Conservation (phyloP, 179 eudicot species). For the Beta corolliflora region DNA sequence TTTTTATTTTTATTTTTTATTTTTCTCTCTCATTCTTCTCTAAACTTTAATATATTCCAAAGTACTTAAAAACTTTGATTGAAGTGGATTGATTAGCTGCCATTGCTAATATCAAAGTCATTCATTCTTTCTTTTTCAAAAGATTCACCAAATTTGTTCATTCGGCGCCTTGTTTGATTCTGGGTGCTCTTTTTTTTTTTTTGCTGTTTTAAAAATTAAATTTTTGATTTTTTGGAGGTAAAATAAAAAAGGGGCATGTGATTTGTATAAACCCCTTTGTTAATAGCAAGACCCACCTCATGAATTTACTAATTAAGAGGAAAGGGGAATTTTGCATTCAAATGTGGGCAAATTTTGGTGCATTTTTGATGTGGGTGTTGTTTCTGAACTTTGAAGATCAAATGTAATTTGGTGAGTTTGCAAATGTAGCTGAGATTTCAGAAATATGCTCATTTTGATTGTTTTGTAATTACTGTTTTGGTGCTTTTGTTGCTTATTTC, state of each 20-base stretch:
- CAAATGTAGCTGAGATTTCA: conserved; percentile 31
- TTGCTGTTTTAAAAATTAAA: not conserved
- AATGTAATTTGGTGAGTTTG: conserved; percentile 22
- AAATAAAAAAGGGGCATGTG: not conserved
- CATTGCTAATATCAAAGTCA: conserved; percentile 16
- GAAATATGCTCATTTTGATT: conserved; percentile 20
- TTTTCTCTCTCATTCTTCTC: not conserved
- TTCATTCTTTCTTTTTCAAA: not conserved
- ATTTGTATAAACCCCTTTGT: conserved; percentile 14
- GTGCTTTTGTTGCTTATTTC: not conserved
- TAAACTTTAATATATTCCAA: conserved; percentile 11
- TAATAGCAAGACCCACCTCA: conserved; percentile 23
- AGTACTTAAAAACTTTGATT: conserved; percentile 20
- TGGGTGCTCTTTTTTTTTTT: not conserved
- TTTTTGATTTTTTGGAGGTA: not conserved
- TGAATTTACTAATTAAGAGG: conserved; percentile 9
- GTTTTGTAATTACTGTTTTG: conserved; percentile 21
- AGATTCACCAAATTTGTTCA: conserved; percentile 7
- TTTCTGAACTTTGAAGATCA: conserved; percentile 16
- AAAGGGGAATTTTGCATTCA: conserved; percentile 1
- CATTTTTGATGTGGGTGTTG: conserved; percentile 16
- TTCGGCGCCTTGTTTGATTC: conserved; percentile 39
- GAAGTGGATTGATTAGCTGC: conserved; percentile 43
- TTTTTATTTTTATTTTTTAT: not conserved
- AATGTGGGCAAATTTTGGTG: conserved; percentile 11